These are phyloP conservation scores for Neospora caninum DNA, from an alignment of 169 alveolate genomes.

Conservation along the genomic window DNA sequence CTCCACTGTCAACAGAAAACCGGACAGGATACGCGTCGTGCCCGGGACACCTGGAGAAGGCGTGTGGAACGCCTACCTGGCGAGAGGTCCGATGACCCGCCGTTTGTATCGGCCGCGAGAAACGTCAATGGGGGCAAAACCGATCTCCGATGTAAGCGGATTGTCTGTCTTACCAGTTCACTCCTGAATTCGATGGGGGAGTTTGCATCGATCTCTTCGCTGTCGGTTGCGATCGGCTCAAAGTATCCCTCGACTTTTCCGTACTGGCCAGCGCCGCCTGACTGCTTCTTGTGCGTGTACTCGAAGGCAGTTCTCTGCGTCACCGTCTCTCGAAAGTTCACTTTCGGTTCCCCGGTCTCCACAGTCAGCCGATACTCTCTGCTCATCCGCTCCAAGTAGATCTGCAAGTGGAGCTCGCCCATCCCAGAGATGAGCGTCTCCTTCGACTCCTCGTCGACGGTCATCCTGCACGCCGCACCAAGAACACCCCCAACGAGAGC, in stretches of 20 bases:
- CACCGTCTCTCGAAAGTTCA: constrained; percentile 83
- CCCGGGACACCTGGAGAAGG: too few species aligned
- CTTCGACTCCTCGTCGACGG: constrained; percentile 89
- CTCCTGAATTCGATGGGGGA: constrained; percentile 69
- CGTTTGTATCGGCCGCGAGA: too few species aligned
- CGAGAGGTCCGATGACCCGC: too few species aligned
- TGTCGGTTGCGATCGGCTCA: constrained; percentile 87
- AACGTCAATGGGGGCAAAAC: too few species aligned
- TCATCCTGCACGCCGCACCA: constrained; percentile 77
- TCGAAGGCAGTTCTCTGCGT: constrained; percentile 80
- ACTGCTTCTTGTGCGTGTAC: constrained; percentile 94
- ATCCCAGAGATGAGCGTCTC: constrained; percentile 94
- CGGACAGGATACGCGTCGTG: too few species aligned
- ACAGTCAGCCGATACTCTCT: constrained; percentile 91
- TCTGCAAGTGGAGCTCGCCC: constrained; percentile 95
- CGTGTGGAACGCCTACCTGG: too few species aligned
- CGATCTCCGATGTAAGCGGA: too few species aligned
- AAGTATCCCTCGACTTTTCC: constrained; percentile 92
- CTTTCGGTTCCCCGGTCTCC: constrained; percentile 92
- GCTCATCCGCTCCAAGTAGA: constrained; percentile 93
- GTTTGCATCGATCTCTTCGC: constrained; percentile 48
- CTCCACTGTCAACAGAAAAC: too few species aligned
- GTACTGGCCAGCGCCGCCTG: constrained; percentile 98
- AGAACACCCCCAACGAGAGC: not conserved
- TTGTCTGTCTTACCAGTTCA: constrained; percentile 47